Conservation (phyloP, 345 rosid genomes). For the Erysimum cheiranthoides region DNA sequence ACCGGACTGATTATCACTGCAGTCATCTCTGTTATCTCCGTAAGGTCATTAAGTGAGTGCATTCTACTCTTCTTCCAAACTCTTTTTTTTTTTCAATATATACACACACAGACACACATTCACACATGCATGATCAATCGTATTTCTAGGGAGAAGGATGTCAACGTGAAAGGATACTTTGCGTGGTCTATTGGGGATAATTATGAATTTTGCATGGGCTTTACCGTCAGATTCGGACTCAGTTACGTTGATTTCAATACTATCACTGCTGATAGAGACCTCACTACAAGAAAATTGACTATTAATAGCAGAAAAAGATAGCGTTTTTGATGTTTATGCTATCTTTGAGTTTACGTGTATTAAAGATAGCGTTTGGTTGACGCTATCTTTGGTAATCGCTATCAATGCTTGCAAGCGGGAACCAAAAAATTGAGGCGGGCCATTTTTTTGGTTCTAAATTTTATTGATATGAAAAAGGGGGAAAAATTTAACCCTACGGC, state of each 20-base stretch:
- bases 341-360: no score
- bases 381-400: no score
- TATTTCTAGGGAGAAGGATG: conserved; percentile 9
- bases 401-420: no score
- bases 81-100: no score
- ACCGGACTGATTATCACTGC: conserved; percentile 34
- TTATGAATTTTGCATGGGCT: conserved; percentile 32
- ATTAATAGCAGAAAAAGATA: no score
- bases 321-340: no score
- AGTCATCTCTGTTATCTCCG: conserved; percentile 41
- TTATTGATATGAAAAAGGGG: no score
- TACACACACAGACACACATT: no score
- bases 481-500: no score
- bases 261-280: conserved; percentile 18
- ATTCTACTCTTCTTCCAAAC: background rate
- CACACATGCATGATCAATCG: background rate
- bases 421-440: no score
- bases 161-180: conserved; percentile 35
- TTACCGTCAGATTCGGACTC: conserved; percentile 31
- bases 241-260: conserved; percentile 14
- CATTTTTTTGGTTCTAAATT: no score
- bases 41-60: conserved; percentile 31
- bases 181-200: conserved; percentile 35
- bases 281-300: background rate
- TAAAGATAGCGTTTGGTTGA: no score